Evolutionary conservation across 2,329 filamentous ascomycete genomes (phyloP), one percentile per base, ranked within the genome.

Genomic region (Ceratocystis cubensis): DNA sequence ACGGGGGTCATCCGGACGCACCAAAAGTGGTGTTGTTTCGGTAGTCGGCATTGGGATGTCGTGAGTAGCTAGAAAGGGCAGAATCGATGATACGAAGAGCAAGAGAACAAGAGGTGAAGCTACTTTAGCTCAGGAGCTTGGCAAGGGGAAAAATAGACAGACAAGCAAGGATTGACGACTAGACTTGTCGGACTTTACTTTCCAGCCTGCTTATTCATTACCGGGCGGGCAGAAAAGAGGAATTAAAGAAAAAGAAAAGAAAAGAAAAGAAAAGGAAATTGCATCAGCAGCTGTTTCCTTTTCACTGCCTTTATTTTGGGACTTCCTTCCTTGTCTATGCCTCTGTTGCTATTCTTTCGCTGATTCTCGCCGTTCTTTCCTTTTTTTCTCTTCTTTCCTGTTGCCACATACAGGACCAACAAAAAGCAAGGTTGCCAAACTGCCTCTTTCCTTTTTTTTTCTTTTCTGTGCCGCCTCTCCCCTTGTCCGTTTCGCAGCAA

Each of bases 11-110:
- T 53, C 1, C 17, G 28, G 56, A n/a, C 56, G 17, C 5, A 17
- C 28, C 56, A 53, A 45, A 44, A 50, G 62, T 13, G 22, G 62
- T 5, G 56, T 59, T 59, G 30, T 59, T 37, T 59, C 56, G 56
- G 25, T 59, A 20, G 28, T 30, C 17, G 56, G 56, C 56, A 22
- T 20, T 22, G 25, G 50, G 20, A 25, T 22, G 22, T 48, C 1
- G 46, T n/a, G 20, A 3, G 48, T 1, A 10, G 48, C 6, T 8
- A 6, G 20, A 20, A 50, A 50, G 22, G 48, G 48, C 13, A 25
- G 22, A 53, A 25, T 4, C 5, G 20, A 15, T 15, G 20, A 53
- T 10, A 10, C 4, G 8, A 53, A 13, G n/a, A 22, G 17, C 17
- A 53, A 28, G 25, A 53, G 48, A 7, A 48, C 48, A 50, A 25